A percentile compares a stretch with the other conserved stretches of the same genome.
phyloP scores from a whole-genome alignment of 169 alveolate genomes.

The Eimeria tenella region DNA sequence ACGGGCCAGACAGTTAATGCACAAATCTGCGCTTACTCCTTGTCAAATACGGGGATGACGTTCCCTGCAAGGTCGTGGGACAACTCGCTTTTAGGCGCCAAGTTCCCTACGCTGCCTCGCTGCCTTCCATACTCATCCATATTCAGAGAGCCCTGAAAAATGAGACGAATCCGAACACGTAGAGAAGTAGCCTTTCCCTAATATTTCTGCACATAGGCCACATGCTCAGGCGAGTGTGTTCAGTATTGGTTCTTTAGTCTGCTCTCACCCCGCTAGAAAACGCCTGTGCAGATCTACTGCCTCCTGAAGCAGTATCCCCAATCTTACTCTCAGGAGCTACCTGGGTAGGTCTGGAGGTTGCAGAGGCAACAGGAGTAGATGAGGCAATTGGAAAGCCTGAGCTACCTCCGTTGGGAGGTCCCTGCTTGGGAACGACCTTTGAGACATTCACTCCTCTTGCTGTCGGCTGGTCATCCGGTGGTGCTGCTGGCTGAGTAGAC shows the following conservation, averaged over 20 bases:
- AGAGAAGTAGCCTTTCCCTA: background rate
- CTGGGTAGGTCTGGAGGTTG: background rate
- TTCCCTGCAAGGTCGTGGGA: slow-evolving; percentile 51
- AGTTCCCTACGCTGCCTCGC: slow-evolving; percentile 61
- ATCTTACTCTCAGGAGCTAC: background rate
- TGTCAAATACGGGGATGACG: slow-evolving; percentile 53
- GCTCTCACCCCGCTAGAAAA: slow-evolving; percentile 21
- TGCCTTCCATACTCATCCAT: slow-evolving; percentile 63
- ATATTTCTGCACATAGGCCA: background rate
- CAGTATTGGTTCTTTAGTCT: background rate
- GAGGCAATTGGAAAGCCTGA: no score
- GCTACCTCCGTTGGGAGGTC: no score
- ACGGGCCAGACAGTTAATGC: no score
- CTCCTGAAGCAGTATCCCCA: background rate
- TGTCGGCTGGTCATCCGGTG: background rate
- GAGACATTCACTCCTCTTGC: no score
- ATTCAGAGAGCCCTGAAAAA: slow-evolving; percentile 1
- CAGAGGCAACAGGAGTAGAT: background rate
- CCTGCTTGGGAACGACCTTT: no score
- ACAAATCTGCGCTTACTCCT: background rate
- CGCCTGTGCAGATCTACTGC: background rate
- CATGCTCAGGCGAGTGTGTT: background rate
- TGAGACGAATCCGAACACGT: background rate
- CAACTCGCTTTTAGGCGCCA: slow-evolving; percentile 64
- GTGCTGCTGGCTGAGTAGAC: background rate